Conservation (phyloP, 2,329 filamentous ascomycete species). For the Fusarium sp. region DNA sequence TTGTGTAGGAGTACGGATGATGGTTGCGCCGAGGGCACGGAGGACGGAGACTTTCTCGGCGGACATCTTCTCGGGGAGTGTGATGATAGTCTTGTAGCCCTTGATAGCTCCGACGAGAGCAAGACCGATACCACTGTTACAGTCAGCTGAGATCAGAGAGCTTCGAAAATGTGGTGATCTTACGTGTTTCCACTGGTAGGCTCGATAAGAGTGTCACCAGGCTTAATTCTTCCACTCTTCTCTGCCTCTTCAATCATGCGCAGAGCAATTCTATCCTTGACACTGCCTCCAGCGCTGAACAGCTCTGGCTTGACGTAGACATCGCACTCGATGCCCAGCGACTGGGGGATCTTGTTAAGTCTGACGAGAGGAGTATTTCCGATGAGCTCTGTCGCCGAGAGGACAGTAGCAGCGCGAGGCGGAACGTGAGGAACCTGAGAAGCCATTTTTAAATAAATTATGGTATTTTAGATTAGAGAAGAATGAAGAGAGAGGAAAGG, state of each 20-base stretch:
- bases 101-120: conserved; percentile 95
- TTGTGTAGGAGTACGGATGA: conserved; percentile 96
- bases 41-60: conserved; percentile 97
- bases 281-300: conserved; percentile 92
- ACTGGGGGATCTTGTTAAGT: conserved; percentile 91
- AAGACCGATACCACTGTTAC: conserved; percentile 79
- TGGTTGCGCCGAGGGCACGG: conserved; percentile 91
- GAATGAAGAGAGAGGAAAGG: not conserved
- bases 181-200: conserved; percentile 95
- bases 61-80: conserved; percentile 98
- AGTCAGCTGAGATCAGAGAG: not conserved
- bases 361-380: conserved; percentile 95
- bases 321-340: conserved; percentile 85
- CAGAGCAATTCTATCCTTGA: conserved; percentile 94
- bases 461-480: not conserved
- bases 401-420: conserved; percentile 50
- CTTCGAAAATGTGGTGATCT: conserved; percentile 24
- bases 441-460: conserved; percentile 28
- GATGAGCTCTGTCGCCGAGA: conserved; percentile 84
- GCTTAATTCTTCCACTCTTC: conserved; percentile 89
- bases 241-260: conserved; percentile 98
- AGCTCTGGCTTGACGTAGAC: conserved; percentile 92
- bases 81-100: conserved; percentile 98
- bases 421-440: conserved; percentile 44
- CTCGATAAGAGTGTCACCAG: conserved; percentile 96